phyloP scores from a whole-genome alignment of 768 basidiomycete genomes.

The Boletellus ananas region DNA sequence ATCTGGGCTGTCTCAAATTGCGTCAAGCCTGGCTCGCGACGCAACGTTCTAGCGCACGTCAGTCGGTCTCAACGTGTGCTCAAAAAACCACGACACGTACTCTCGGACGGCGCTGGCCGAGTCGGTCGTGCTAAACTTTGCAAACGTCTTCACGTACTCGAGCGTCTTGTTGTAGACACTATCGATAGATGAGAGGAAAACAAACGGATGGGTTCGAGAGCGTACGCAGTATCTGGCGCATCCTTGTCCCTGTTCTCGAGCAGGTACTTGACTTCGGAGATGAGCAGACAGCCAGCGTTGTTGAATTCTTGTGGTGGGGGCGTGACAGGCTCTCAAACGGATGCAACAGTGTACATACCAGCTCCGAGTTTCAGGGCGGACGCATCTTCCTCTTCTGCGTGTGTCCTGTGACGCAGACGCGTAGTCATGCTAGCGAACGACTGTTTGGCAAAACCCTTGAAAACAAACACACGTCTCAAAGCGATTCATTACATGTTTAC shows the following conservation, averaged over 20 bases:
- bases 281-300: conserved; percentile 85
- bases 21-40: conserved; percentile 74
- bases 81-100: conserved; percentile 39
- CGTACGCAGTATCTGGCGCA: conserved; percentile 82
- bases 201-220: background rate
- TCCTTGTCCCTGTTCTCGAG: conserved; percentile 85
- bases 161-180: conserved; percentile 86
- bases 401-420: conserved; percentile 60
- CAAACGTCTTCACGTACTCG: conserved; percentile 88
- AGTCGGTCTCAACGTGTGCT: background rate
- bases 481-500: conserved; percentile 34
- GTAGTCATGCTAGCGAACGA: conserved; percentile 49
- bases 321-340: background rate
- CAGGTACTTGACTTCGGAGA: conserved; percentile 89
- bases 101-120: conserved; percentile 84
- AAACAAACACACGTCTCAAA: conserved; percentile 23
- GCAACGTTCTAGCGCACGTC: conserved; percentile 42
- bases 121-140: conserved; percentile 85
- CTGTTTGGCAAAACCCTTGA: conserved; percentile 34
- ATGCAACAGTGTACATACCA: conserved; percentile 37
- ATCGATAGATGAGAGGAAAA: background rate
- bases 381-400: conserved; percentile 81
- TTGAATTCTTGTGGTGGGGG: conserved; percentile 63
- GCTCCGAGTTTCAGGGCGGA: conserved; percentile 77
- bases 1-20: conserved; percentile 93